Percentiles rank a stretch among this genome's conserved stretches.
Conservation (phyloP, 768 basidiomycete genomes). For the Collybia nuda region DNA sequence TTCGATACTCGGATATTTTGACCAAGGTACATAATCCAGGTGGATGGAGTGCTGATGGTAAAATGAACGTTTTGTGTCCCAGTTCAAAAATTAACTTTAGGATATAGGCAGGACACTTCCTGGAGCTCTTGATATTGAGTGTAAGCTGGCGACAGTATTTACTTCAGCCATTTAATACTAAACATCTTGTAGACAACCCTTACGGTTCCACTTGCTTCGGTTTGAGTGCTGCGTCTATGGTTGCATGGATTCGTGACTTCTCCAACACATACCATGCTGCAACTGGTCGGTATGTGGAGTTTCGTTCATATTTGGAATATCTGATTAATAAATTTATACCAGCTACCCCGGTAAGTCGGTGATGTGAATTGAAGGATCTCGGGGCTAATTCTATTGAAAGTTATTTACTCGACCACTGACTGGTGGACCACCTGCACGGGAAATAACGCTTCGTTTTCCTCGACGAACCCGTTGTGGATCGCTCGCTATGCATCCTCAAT, state of each 20-base stretch:
- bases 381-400: slow-evolving; percentile 18
- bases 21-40: slow-evolving; percentile 3
- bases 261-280: slow-evolving; percentile 53
- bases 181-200: slow-evolving; percentile 42
- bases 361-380: background rate
- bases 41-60: slow-evolving; percentile 21
- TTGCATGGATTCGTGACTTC: slow-evolving; percentile 63
- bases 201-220: slow-evolving; percentile 54
- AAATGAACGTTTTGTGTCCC: background rate
- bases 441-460: slow-evolving; percentile 48
- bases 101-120: slow-evolving; percentile 49
- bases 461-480: slow-evolving; percentile 60
- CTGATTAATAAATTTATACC: background rate
- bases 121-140: slow-evolving; percentile 63
- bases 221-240: slow-evolving; percentile 52
- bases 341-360: slow-evolving; percentile 40
- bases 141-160: slow-evolving; percentile 27
- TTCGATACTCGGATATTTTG: background rate
- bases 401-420: slow-evolving; percentile 62
- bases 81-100: background rate
- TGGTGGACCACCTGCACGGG: slow-evolving; percentile 74
- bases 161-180: background rate
- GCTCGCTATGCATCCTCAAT: slow-evolving; percentile 49
- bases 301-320: background rate
- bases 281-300: slow-evolving; percentile 40